These are phyloP conservation scores for Trichoderma sp. DNA, from an alignment of 2,329 filamentous ascomycete species.

Conservation along the genomic window DNA sequence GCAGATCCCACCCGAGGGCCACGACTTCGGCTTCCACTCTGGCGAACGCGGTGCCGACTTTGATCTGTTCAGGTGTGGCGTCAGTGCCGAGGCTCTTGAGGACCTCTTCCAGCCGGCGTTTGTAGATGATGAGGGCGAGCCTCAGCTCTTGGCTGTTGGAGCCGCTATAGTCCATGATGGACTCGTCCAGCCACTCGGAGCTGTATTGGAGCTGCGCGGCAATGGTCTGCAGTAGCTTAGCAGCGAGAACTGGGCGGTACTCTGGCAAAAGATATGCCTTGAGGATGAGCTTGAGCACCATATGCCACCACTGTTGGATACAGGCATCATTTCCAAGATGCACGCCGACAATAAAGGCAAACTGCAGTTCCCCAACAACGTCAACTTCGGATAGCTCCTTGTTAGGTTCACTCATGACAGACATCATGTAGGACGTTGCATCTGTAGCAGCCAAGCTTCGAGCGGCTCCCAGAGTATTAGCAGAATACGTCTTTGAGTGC, in stretches of 20 bases:
- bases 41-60: conserved; percentile 47
- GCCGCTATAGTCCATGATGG: conserved; percentile 39
- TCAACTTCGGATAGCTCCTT: conserved; percentile 37
- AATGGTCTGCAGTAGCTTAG: conserved; percentile 48
- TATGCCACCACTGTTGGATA: conserved; percentile 61
- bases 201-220: conserved; percentile 56
- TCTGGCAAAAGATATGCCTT: conserved; percentile 46
- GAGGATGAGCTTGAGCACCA: conserved; percentile 50
- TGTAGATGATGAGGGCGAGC: conserved; percentile 52
- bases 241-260: conserved; percentile 43
- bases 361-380: conserved; percentile 58
- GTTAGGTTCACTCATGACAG: conserved; percentile 35
- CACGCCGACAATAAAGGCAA: conserved; percentile 56
- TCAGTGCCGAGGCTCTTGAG: conserved; percentile 36
- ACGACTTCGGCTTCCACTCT: conserved; percentile 33
- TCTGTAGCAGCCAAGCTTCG: conserved; percentile 47
- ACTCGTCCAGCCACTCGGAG: conserved; percentile 46
- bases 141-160: conserved; percentile 38
- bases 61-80: conserved; percentile 40
- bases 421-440: conserved; percentile 46
- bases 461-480: conserved; percentile 35
- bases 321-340: conserved; percentile 58
- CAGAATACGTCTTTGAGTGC: conserved; percentile 41
- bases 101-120: conserved; percentile 49
- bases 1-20: conserved; percentile 55